Conservation (phyloP, 2,329 filamentous ascomycete genomes). For the Pleurostoma richardsiae region DNA sequence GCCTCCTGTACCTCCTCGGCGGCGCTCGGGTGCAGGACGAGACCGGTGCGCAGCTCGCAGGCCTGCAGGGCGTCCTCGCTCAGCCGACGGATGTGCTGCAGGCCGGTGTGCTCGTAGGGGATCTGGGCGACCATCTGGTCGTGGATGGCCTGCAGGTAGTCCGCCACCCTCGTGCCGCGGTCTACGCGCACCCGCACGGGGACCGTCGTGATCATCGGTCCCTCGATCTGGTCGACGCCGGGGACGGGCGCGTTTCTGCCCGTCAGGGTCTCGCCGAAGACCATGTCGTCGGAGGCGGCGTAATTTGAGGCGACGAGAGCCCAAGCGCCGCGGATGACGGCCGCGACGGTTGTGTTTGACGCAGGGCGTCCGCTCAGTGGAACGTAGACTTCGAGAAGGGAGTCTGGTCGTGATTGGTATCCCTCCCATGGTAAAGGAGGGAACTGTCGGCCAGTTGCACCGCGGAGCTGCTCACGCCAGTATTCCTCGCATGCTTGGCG, state of each 20-base stretch:
- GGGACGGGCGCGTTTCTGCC: constrained; percentile 4
- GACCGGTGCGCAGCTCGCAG: constrained; percentile 49
- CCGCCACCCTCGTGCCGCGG: constrained; percentile 31
- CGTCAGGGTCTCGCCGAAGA: constrained; percentile 1
- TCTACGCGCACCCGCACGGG: constrained; percentile 47
- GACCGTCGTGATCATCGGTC: constrained; percentile 49
- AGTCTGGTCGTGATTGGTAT: constrained; percentile 46
- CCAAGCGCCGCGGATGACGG: constrained; percentile 33
- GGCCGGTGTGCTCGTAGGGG: constrained; percentile 57
- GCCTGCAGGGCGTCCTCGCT: constrained; percentile 49
- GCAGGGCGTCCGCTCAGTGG: constrained; percentile 23
- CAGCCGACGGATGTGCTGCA: constrained; percentile 53
- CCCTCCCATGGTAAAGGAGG: constrained; percentile 38
- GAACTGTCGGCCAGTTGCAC: constrained; percentile 40
- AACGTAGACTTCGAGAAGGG: constrained; percentile 48
- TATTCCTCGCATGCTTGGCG: constrained; percentile 33
- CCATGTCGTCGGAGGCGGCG: neutral
- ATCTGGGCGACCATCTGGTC: constrained; percentile 27
- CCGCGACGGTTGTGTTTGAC: constrained; percentile 45
- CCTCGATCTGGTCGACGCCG: constrained; percentile 3
- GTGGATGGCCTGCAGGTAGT: constrained; percentile 30
- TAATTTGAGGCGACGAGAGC: neutral
- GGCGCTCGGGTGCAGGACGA: constrained; percentile 47
- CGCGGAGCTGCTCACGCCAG: constrained; percentile 40
- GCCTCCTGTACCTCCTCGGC: constrained; percentile 18